Evolutionary conservation across 202 grass and related monocot species (phyloP).

Genomic region (Miscanthus sacchariflorus): DNA sequence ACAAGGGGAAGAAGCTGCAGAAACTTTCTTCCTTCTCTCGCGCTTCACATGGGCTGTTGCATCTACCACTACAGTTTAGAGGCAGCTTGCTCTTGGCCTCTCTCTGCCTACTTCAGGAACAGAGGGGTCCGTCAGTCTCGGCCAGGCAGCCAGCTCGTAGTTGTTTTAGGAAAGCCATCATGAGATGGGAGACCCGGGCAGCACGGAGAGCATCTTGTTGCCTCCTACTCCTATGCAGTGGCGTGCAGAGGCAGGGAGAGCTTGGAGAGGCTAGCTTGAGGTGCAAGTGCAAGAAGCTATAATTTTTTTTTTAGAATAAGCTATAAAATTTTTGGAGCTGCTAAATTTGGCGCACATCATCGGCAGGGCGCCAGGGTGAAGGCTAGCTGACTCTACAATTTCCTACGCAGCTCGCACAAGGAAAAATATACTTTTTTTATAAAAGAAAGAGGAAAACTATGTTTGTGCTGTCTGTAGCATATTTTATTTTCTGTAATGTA

Average conservation of each 20-base stretch:
- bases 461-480: no score
- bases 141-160: not conserved
- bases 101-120: not conserved
- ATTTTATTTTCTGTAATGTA: no score
- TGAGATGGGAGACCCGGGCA: not conserved
- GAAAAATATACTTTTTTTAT: no score
- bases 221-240: not conserved
- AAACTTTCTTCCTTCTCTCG: not conserved
- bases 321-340: no score
- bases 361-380: no score
- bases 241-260: no score
- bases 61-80: not conserved
- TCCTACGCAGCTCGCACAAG: not conserved
- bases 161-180: constrained; percentile 57
- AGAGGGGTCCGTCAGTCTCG: not conserved
- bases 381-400: not conserved
- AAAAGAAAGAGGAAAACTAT: no score
- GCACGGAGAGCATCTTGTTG: constrained; percentile 24
- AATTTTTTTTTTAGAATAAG: no score
- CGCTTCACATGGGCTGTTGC: constrained; percentile 45
- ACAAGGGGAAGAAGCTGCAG: not conserved
- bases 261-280: no score
- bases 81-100: not conserved
- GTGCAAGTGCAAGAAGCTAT: no score
- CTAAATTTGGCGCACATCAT: no score